These are phyloP conservation scores for Tolypocladium capitatum DNA, from an alignment of 2,329 filamentous ascomycete species.

Conservation along the genomic window DNA sequence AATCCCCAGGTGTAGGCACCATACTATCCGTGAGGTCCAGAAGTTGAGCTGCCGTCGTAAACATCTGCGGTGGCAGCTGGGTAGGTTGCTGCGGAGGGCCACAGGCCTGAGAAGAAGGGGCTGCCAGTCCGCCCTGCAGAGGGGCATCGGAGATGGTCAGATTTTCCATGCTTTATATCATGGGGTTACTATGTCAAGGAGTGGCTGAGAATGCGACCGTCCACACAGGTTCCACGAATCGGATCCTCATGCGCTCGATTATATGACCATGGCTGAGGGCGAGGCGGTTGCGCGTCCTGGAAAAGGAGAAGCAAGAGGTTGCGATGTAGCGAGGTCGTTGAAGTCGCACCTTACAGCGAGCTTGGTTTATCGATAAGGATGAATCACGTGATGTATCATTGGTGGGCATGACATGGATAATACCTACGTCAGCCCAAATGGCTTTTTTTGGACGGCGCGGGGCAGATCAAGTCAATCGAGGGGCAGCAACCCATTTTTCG, in stretches of 20 bases:
- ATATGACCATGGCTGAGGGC: neutral
- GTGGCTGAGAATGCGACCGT: neutral
- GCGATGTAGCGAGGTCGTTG: neutral
- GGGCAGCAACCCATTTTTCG: no score
- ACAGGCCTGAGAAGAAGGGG: conserved; percentile 15
- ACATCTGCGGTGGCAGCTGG: conserved; percentile 87
- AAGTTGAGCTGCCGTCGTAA: conserved; percentile 91
- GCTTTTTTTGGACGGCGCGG: no score
- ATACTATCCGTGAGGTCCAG: conserved; percentile 95
- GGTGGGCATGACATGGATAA: neutral
- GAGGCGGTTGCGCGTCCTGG: neutral
- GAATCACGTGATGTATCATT: neutral
- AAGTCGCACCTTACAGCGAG: neutral
- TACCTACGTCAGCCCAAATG: no score
- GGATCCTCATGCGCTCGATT: neutral
- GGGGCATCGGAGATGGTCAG: conserved; percentile 36
- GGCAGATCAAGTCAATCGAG: neutral
- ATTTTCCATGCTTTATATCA: conserved; percentile 35
- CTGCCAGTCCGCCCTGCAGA: conserved; percentile 22
- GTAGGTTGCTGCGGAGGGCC: conserved; percentile 31
- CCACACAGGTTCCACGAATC: conserved; percentile 2
- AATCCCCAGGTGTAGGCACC: conserved; percentile 14
- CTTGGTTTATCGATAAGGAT: neutral
- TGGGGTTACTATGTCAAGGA: conserved; percentile 1
- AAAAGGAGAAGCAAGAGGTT: neutral